Percentiles rank a stretch among this genome's conserved stretches.
phyloP scores from a whole-genome alignment of 2,329 filamentous ascomycete genomes.

The Monosporascus ibericus region DNA sequence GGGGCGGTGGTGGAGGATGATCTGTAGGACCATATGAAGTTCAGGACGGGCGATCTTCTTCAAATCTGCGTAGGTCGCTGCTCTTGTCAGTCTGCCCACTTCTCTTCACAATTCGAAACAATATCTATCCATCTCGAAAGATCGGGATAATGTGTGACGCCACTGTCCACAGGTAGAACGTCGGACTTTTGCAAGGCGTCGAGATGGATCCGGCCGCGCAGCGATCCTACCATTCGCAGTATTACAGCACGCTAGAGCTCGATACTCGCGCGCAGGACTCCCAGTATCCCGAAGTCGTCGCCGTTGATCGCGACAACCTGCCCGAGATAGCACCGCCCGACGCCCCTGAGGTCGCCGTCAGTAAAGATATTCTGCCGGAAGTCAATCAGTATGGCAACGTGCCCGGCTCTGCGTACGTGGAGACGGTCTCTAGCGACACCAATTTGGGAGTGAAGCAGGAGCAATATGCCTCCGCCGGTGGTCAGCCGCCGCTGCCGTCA shows the following conservation, averaged over 20 bases:
- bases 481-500: conserved; percentile 1
- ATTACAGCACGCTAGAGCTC: conserved; percentile 15
- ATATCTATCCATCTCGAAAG: too few relatives aligned
- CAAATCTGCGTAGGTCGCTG: too few relatives aligned
- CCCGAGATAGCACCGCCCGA: conserved; percentile 1
- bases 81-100: too few relatives aligned
- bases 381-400: conserved; percentile 24
- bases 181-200: background rate
- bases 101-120: too few relatives aligned
- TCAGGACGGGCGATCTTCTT: too few relatives aligned
- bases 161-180: too few relatives aligned
- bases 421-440: background rate
- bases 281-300: conserved; percentile 5
- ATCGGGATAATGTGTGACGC: too few relatives aligned
- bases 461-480: background rate
- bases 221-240: background rate
- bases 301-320: conserved; percentile 1
- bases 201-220: background rate
- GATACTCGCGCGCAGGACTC: conserved; percentile 4
- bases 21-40: too few relatives aligned
- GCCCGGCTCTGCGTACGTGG: conserved; percentile 1
- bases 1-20: too few relatives aligned
- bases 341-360: too few relatives aligned
- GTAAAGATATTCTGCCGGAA: conserved; percentile 24
- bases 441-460: conserved; percentile 1